phyloP scores from a whole-genome alignment of 2,329 filamentous ascomycete species.

The Eurotiales sp. region DNA sequence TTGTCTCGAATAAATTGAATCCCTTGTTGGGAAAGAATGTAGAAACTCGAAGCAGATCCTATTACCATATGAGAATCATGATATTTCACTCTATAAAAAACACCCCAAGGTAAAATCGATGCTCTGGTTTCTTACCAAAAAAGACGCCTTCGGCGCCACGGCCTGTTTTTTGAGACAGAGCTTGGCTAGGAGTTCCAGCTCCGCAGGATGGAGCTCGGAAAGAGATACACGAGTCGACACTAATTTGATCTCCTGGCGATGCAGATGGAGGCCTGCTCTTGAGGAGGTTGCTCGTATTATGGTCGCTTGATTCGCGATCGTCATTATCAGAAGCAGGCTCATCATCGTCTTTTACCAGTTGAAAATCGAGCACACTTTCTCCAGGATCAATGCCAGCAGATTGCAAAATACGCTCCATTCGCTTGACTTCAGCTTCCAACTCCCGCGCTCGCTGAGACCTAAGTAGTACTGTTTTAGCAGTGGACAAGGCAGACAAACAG shows the following conservation, averaged over 20 bases:
- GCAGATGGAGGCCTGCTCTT: neutral
- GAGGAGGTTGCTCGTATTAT: neutral
- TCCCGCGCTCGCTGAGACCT: conserved; percentile 5
- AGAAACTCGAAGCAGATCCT: conserved; percentile 92
- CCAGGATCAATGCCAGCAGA: conserved; percentile 13
- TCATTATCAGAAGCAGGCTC: conserved; percentile 4
- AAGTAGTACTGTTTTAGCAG: neutral
- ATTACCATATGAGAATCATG: conserved; percentile 19
- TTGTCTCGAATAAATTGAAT: conserved; percentile 97
- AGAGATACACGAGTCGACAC: conserved; percentile 1
- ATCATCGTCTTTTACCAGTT: neutral
- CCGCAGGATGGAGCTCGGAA: conserved; percentile 2
- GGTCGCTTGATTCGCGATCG: neutral
- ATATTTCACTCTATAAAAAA: too few relatives aligned
- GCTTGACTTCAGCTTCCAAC: conserved; percentile 3
- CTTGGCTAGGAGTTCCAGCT: neutral
- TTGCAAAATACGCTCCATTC: conserved; percentile 12
- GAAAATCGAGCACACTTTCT: conserved; percentile 1
- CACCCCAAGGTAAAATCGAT: too few relatives aligned
- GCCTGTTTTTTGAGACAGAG: conserved; percentile 44
- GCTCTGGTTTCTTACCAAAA: conserved; percentile 59
- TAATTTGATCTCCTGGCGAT: conserved; percentile 1
- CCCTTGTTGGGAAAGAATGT: conserved; percentile 92
- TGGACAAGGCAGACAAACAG: neutral
- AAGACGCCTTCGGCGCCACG: conserved; percentile 87